phyloP scores from a whole-genome alignment of 805 yeast genomes.

The Jamesozyma gamospora region DNA sequence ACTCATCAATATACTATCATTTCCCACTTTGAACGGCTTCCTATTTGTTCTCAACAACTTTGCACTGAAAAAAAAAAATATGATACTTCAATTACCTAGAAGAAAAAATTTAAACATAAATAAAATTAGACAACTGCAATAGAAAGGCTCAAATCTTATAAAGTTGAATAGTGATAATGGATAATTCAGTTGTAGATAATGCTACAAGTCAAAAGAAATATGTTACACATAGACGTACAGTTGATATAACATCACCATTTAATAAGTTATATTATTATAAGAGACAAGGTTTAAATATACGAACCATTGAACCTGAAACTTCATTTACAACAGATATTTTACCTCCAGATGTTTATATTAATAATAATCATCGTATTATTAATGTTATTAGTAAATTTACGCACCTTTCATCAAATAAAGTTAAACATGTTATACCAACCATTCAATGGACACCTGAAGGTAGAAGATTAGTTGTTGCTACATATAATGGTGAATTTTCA shows the following conservation, averaged over 20 bases:
- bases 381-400: conserved; percentile 75
- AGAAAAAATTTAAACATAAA: too few relatives aligned
- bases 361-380: conserved; percentile 28
- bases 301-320: conserved; percentile 24
- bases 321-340: conserved; percentile 23
- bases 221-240: conserved; percentile 26
- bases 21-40: too few relatives aligned
- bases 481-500: conserved; percentile 91
- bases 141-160: too few relatives aligned
- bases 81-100: too few relatives aligned
- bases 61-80: too few relatives aligned
- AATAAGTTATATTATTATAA: conserved; percentile 20
- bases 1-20: too few relatives aligned
- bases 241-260: conserved; percentile 26
- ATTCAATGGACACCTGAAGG: conserved; percentile 98
- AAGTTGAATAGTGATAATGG: too few relatives aligned
- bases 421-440: conserved; percentile 80
- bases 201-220: conserved; percentile 18
- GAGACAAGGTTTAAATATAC: conserved; percentile 22
- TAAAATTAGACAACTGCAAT: too few relatives aligned
- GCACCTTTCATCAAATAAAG: conserved; percentile 84
- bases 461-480: conserved; percentile 76
- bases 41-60: too few relatives aligned
- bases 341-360: conserved; percentile 23
- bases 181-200: neutral